These are phyloP conservation scores for Cordyceps cicadae DNA, from an alignment of 2,329 filamentous ascomycete genomes.

Conservation along the genomic window DNA sequence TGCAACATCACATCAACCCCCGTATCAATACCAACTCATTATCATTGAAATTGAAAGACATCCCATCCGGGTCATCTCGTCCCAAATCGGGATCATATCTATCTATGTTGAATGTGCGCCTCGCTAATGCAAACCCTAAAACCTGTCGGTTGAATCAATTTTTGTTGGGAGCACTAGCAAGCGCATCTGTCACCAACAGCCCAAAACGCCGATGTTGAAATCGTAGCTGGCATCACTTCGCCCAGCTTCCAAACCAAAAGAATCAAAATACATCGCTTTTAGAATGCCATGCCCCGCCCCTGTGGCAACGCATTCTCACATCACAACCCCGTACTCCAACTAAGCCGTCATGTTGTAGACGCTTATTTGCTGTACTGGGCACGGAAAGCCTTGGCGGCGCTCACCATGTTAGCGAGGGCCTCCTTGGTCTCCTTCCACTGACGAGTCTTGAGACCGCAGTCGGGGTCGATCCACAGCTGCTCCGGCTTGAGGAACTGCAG, in stretches of 20 bases:
- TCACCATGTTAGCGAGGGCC: slow-evolving; percentile 92
- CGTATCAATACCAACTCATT: background rate
- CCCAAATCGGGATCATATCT: slow-evolving; percentile 13
- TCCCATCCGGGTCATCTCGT: slow-evolving; percentile 7
- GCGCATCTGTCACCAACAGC: slow-evolving; percentile 28
- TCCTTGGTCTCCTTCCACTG: slow-evolving; percentile 99
- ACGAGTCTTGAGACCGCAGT: slow-evolving; percentile 98
- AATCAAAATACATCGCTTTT: slow-evolving; percentile 3
- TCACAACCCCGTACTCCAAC: background rate
- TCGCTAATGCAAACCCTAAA: slow-evolving; percentile 11
- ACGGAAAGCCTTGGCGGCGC: slow-evolving; percentile 95
- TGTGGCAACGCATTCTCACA: slow-evolving; percentile 12
- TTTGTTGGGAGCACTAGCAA: slow-evolving; percentile 27
- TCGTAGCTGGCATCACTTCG: slow-evolving; percentile 36
- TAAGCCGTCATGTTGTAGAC: slow-evolving; percentile 12
- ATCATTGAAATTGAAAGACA: background rate
- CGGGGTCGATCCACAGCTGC: slow-evolving; percentile 99
- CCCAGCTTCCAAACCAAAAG: slow-evolving; percentile 26
- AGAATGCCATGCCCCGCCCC: slow-evolving; percentile 18
- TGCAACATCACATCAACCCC: too few relatives aligned
- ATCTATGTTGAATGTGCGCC: slow-evolving; percentile 14
- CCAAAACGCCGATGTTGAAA: slow-evolving; percentile 52
- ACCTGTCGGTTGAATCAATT: slow-evolving; percentile 12
- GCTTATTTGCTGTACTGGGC: slow-evolving; percentile 68
- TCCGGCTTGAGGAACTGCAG: slow-evolving; percentile 92